phyloP scores from a whole-genome alignment of 2,329 filamentous ascomycete genomes.

The Sclerotinia borealis region DNA sequence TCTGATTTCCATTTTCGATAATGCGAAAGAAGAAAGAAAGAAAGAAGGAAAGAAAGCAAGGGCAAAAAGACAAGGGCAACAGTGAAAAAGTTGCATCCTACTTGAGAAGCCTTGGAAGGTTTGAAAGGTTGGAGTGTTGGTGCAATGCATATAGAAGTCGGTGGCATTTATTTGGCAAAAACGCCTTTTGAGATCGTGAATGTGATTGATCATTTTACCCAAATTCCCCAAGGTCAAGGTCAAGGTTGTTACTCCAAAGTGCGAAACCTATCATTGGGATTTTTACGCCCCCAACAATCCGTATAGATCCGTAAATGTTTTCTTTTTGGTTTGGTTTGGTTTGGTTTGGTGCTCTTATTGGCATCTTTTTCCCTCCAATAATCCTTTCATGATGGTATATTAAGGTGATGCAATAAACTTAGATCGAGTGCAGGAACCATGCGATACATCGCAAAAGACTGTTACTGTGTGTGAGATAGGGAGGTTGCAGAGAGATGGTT shows the following conservation, averaged over 20 bases:
- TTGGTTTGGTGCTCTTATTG: background rate
- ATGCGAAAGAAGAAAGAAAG: too few species aligned
- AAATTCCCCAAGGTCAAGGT: background rate
- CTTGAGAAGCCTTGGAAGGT: too few species aligned
- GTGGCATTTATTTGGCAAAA: background rate
- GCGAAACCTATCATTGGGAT: constrained; percentile 7
- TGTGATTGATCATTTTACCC: background rate
- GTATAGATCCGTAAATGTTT: background rate
- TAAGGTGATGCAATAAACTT: background rate
- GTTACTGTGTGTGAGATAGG: background rate
- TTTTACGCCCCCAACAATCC: constrained; percentile 10
- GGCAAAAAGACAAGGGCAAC: too few species aligned
- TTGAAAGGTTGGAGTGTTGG: too few species aligned
- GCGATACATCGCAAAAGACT: constrained; percentile 8
- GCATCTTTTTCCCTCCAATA: constrained; percentile 2
- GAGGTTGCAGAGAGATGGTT: constrained; percentile 6
- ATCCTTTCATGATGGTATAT: background rate
- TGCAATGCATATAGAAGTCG: too few species aligned
- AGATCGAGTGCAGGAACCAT: constrained; percentile 15
- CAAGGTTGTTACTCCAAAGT: background rate
- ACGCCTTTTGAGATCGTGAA: constrained; percentile 1
- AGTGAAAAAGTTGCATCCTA: too few species aligned
- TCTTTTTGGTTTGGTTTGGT: background rate
- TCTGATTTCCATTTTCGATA: background rate
- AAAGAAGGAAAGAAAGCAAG: too few species aligned